Conservation (phyloP, 2,329 filamentous ascomycete genomes). For the Emergomyces orientalis region DNA sequence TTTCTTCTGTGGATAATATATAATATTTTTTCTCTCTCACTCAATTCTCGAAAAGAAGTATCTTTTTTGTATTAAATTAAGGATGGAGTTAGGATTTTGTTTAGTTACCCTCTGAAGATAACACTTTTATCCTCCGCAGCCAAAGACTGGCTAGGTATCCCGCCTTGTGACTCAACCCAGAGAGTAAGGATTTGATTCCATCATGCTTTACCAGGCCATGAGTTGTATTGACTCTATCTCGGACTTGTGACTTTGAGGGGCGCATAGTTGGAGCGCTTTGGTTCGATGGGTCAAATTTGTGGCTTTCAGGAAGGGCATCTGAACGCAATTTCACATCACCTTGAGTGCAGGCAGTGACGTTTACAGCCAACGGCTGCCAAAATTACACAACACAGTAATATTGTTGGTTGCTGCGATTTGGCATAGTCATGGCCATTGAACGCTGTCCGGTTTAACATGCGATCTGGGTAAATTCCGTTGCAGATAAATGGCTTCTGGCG, state of each 20-base stretch:
- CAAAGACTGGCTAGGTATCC: too few species aligned
- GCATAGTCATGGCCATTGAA: too few species aligned
- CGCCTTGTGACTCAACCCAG: neutral
- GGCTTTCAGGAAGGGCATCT: too few species aligned
- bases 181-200: neutral
- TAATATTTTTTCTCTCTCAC: constrained; percentile 5
- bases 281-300: too few species aligned
- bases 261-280: neutral
- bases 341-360: too few species aligned
- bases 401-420: too few species aligned
- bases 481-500: neutral
- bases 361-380: too few species aligned
- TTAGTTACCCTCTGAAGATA: neutral
- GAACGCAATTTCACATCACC: too few species aligned
- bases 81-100: neutral
- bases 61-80: neutral
- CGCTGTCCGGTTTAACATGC: too few species aligned
- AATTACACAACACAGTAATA: too few species aligned
- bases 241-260: neutral
- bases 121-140: too few species aligned
- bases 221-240: neutral
- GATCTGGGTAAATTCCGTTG: too few species aligned
- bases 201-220: neutral
- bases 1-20: neutral
- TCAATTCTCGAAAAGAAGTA: neutral